Base-by-base conservation (phyloP, 257 asterid genomes). In the Penstemon davidsonii region DNA sequence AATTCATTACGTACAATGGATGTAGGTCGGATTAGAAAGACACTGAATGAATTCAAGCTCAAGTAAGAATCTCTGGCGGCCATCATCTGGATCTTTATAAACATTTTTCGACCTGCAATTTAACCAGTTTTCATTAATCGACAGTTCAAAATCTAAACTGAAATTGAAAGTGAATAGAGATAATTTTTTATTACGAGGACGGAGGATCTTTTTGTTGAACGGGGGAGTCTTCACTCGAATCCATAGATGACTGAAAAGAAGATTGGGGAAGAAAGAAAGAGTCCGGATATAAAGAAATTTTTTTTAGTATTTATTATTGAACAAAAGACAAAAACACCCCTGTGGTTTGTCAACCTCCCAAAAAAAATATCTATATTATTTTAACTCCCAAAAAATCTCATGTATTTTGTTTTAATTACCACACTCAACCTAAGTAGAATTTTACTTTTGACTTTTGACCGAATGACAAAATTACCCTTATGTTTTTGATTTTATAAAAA, bases 41-140 rank as follows among this genome's bases (percentile, higher is more conserved):
- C 96, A 91, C 58, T 94, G 97, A 43, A 94, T 67, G n/a, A 94
- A 94, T 79, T 91, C 96, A 55, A 94, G 82, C 86, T 94, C 96
- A 13, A 94, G 92, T 73, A 86, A 79, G 77, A 94, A 88, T 38
- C 97, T 88, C 67, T 91, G 96, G 51, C 93, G 95, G 55, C 99
- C 97, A 79, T 91, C 97, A 77, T 94, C 97, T 44, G 93, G 91
- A 76, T 94, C 97, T 77, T 88, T 86, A 39, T 88, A 94, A 12
- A 74, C 60, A 10, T 57, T 76, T 69, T 78, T 81, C 25, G 77
- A 74, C 68, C 96, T 90, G 87, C 75, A 80, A 62, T 25, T 51
- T 4, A 0, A 46, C n/a, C 18, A 2, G 61, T 54, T 37, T 37
- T 52, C 62, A 55, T 51, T 40, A 65, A 33, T 9, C 49, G 43